A percentile compares a stretch with the other conserved stretches of the same genome.
phyloP scores from a whole-genome alignment of 768 basidiomycete species.

The Coprinopsis marcescibilis region DNA sequence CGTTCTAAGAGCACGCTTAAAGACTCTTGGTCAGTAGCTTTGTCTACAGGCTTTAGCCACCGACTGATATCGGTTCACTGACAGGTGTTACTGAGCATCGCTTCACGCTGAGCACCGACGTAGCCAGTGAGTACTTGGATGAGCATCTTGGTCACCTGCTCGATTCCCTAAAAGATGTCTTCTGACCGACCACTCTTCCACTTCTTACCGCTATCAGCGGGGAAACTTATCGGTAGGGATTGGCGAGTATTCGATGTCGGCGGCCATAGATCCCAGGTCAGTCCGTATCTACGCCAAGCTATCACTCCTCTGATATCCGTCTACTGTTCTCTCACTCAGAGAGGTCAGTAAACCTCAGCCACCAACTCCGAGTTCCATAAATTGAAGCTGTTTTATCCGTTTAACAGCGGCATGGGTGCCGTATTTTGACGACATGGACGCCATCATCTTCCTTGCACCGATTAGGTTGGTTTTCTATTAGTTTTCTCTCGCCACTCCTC shows the following conservation, averaged over 20 bases:
- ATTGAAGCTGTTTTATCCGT: constrained; percentile 8
- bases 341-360: constrained; percentile 20
- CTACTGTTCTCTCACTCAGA: constrained; percentile 16
- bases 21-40: constrained; percentile 37
- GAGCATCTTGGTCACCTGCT: not conserved
- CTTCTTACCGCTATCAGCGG: not conserved
- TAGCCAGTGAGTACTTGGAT: constrained; percentile 44
- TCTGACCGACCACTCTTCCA: constrained; percentile 2
- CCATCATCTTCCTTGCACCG: constrained; percentile 67
- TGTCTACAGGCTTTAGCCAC: not conserved
- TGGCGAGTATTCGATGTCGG: constrained; percentile 1
- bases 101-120: constrained; percentile 51
- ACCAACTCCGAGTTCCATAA: not conserved
- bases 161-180: no score
- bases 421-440: constrained; percentile 68
- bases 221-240: not conserved
- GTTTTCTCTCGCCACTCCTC: not conserved
- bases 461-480: constrained; percentile 36
- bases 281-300: not conserved
- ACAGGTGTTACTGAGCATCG: constrained; percentile 67
- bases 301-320: not conserved
- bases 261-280: not conserved
- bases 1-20: constrained; percentile 64
- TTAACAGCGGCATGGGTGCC: constrained; percentile 47
- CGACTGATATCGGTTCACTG: not conserved